Evolutionary conservation across 306 rosid species (phyloP).

Genomic region (Quercus agrifolia): DNA sequence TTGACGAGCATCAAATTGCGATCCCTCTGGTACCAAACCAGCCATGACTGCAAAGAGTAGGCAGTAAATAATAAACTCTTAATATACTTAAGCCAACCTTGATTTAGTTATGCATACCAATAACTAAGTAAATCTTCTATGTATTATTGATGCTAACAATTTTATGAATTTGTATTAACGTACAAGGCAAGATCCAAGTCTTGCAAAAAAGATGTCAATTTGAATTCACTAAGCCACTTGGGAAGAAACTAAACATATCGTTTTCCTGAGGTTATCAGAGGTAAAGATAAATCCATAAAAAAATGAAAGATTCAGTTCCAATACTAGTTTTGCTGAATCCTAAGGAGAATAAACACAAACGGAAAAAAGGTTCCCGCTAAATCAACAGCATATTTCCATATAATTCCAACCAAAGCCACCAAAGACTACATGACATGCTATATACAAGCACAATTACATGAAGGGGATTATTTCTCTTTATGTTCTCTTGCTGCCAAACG

Average conservation of each 20-base stretch:
- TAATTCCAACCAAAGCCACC: neutral
- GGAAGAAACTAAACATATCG: neutral
- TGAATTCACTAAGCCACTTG: neutral
- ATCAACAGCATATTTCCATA: too few species aligned
- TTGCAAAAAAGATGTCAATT: neutral
- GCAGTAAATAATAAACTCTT: neutral
- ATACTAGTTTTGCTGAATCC: neutral
- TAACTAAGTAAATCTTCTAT: neutral
- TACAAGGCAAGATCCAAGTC: neutral
- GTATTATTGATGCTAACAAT: neutral
- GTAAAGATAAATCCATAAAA: neutral
- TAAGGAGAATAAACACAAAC: neutral
- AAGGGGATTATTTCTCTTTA: neutral
- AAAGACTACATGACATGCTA: neutral
- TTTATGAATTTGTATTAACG: neutral
- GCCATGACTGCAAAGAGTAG: constrained; percentile 49
- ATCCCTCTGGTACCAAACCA: constrained; percentile 53
- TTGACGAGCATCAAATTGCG: constrained; percentile 59
- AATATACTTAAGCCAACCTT: neutral
- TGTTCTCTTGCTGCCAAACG: neutral
- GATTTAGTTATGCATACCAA: neutral
- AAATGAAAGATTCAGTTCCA: neutral
- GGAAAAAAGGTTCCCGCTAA: neutral
- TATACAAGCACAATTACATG: neutral
- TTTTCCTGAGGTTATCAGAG: neutral